Evolutionary conservation across 495 filamentous ascomycete genomes (phyloP), one percentile per base, ranked within the genome.

Genomic region (Tuber brumale): DNA sequence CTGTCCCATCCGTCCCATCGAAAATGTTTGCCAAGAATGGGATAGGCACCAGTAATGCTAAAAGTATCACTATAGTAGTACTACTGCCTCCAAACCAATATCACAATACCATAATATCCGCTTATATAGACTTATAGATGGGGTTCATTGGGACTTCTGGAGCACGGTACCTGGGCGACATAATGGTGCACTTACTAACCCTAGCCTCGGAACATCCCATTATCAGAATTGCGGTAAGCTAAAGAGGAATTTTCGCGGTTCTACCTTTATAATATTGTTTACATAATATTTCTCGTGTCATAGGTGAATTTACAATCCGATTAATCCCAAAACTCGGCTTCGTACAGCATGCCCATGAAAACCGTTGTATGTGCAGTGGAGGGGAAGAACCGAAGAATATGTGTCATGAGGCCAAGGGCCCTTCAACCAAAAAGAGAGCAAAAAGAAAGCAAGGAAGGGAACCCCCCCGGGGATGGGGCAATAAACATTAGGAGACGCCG

Each of bases 401-500:
- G 57, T 66, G 57, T 66, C 57, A 0, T 5, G 48, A 23, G n/a
- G 23, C 48, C 31, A 27, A 66, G 57, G 27, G 46, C 61, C 48
- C 0, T 43, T 45, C 48, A 46, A 6, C 76, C 69, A 48, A 66
- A 69, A 71, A 43, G 76, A 75, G 31, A 69, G 21, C 31, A 69
- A 61, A 76, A n/a, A 72, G 21, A 72, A 74, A 45, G 72, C 72
- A 46, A 72, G 71, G 72, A 61, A 46, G 19, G n/a, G 51, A 44
- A 41, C 70, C 72, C 19, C 46, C 69, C 51, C n/a, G 9, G 48
- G 51, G 4, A 61, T 57, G 14, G 66, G 74, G 48, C 37, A 31
- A 39, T 51, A 75, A 75, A 61, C 35, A 72, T 19, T 70, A 70
- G 39, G 51, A 72, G 77, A 79, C 76, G 72, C 77, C 77, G 72